Evolutionary conservation across 352 stramenopile genomes (phyloP), one percentile per base, ranked within the genome.

Genomic region (Pythium grandisporangium): DNA sequence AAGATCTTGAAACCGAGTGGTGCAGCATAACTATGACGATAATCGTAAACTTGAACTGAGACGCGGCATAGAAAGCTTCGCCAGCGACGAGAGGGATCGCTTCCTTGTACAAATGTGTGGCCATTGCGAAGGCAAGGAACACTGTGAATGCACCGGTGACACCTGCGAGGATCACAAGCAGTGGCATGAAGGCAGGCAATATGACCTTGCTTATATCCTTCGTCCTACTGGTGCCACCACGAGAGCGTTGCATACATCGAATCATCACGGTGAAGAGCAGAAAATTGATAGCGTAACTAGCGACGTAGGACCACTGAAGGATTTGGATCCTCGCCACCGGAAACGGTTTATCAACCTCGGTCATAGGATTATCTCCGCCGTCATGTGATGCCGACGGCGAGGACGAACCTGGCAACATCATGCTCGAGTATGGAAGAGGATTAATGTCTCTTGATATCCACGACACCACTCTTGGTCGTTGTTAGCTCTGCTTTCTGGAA

Each of bases 21-120:
- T 87, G 72, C 2, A 69, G 50, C 42, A 91, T 73, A 48, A 77
- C 84, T 6, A 91, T 37, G 26, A 82, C 51, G 17, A 71, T 51
- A 14, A 82, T 61, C 21, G 82, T 52, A 14, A 84, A 54, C 16
- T 81, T 54, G 37, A 91, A 89, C 11, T 80, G 53, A 1, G 66
- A 48, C 6, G 63, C 75, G 13, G 66, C 58, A 53, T 81, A 85
- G 26, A 63, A 75, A 3, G 43, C 36, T 33, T 86, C 74, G 16
- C 46, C 57, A 5, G 37, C 26, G 24, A 72, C 11, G 11, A 23
- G 30, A 13, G 50, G 45, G 7, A 57, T 19, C 20, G 33, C 58
- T 23, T 63, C 27, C 2, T 50, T 60, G 50, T 62, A 70, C 4
- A 47, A 4, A 11, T 58, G 23, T 5, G 70, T 44, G 0, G 54